Evolutionary conservation across 75 land plant genomes (phyloP), one percentile per base, ranked within the genome.

Genomic region (Adiantum capillusveneris): DNA sequence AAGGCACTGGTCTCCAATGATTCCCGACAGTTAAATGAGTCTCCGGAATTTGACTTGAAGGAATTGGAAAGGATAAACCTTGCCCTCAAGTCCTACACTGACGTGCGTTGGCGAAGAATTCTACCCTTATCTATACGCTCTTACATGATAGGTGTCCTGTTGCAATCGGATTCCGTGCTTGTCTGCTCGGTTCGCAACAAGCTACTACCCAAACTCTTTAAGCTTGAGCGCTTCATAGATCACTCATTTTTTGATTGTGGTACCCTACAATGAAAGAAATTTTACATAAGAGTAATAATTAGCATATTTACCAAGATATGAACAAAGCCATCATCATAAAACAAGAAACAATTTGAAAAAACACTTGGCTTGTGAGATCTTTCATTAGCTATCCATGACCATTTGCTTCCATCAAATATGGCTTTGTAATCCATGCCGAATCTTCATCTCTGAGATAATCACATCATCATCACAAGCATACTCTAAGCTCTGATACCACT

Each of bases 191-290:
- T 44, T 13, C 63, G 63, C 2, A 75, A 81, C 39, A 54, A 78
- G 28, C 24, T 81, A 26, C 37, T 84, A 16, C 84, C 87, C 5
- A 87, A 76, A 55, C 49, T 87, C 19, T 73, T 81, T 22, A 57
- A 62, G 50, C 63, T 84, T 25, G 92, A 81, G 22, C 72, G 75
- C 25, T 20, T 87, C 43, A 22, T 87, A 34, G 70, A 81, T 49
- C 92, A 87, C 60, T 81, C 92, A 31, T 75, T 81, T 57, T 87
- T 71, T 57, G 84, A 83, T 5, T 81, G 79, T 57, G 81, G 81
- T 3, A 6, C 50, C 22, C 17, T 46, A 14, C 17, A 3, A 2
- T 46, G 22, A 46, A n/a, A n/a, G n/a, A n/a, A n/a, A n/a, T n/a
- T n/a, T n/a, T n/a, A n/a, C n/a, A n/a, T n/a, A n/a, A n/a, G n/a